These are phyloP conservation scores for Plenodomus tracheiphilus DNA, from an alignment of 2,329 filamentous ascomycete genomes.

Conservation along the genomic window DNA sequence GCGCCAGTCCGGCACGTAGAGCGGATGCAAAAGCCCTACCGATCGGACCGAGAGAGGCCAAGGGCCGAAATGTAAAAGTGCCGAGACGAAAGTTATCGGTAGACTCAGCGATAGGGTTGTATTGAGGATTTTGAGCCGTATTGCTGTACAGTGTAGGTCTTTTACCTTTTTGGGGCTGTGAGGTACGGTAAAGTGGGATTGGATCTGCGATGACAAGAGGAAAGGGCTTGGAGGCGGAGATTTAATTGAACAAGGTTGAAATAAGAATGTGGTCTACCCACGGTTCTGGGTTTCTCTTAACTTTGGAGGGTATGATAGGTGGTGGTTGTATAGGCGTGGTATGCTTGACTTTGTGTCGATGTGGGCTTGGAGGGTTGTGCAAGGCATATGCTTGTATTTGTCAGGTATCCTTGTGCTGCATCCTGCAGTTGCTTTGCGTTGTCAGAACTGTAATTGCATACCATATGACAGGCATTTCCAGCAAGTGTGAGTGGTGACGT, in stretches of 20 bases:
- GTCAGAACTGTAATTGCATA: not conserved
- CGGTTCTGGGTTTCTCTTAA: not conserved
- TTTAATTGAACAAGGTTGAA: not conserved
- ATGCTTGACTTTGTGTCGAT: not conserved
- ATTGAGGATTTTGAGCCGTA: not conserved
- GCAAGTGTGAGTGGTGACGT: not conserved
- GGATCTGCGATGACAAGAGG: not conserved
- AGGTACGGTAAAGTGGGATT: not conserved
- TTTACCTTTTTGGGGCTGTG: not conserved
- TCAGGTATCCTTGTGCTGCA: not conserved
- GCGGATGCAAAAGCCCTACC: too few relatives aligned
- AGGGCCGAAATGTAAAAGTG: not conserved
- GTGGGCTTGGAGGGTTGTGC: not conserved
- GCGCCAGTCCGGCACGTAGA: too few relatives aligned
- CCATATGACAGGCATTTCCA: not conserved
- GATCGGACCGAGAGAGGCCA: not conserved
- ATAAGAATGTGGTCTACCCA: not conserved
- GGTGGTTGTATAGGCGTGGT: not conserved
- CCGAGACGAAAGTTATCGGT: not conserved
- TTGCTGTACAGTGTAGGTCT: not conserved
- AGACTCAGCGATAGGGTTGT: not conserved
- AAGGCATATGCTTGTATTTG: not conserved
- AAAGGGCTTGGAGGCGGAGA: not conserved
- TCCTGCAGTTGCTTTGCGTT: not conserved
- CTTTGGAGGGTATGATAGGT: not conserved